These are phyloP conservation scores for Picea glauca DNA, from an alignment of 75 land plant species.

Conservation along the genomic window DNA sequence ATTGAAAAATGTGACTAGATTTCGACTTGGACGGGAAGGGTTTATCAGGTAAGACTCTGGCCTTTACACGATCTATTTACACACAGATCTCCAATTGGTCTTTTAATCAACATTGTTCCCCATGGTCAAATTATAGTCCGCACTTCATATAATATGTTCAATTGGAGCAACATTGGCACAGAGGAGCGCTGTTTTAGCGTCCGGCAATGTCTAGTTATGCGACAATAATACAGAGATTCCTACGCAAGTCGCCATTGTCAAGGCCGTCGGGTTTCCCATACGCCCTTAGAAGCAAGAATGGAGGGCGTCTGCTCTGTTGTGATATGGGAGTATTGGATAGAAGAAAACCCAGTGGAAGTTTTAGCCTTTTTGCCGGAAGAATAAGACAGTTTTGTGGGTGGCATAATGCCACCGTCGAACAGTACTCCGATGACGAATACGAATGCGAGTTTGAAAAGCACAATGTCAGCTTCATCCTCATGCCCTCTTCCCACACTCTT, in stretches of 20 bases:
- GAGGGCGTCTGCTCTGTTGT: background rate
- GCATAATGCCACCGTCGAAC: conserved; percentile 30
- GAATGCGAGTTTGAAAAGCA: conserved; percentile 59
- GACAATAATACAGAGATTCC: background rate
- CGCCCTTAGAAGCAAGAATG: background rate
- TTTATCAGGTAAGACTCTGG: no score
- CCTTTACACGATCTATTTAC: no score
- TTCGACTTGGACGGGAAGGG: no score
- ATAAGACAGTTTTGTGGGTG: conserved; percentile 21
- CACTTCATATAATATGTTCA: no score
- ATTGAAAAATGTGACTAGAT: no score
- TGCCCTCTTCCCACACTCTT: background rate
- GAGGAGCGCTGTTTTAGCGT: background rate
- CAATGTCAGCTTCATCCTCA: conserved; percentile 20
- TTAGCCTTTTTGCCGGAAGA: background rate
- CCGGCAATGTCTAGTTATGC: background rate
- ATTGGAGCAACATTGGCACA: background rate
- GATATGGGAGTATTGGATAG: background rate
- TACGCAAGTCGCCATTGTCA: background rate
- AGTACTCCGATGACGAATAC: conserved; percentile 75
- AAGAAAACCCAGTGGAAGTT: background rate
- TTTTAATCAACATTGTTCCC: no score
- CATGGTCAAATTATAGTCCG: no score
- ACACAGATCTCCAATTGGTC: no score
- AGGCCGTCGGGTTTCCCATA: background rate